Evolutionary conservation across 2,329 filamentous ascomycete species (phyloP).

Genomic region (Akanthomyces dipterigenus): DNA sequence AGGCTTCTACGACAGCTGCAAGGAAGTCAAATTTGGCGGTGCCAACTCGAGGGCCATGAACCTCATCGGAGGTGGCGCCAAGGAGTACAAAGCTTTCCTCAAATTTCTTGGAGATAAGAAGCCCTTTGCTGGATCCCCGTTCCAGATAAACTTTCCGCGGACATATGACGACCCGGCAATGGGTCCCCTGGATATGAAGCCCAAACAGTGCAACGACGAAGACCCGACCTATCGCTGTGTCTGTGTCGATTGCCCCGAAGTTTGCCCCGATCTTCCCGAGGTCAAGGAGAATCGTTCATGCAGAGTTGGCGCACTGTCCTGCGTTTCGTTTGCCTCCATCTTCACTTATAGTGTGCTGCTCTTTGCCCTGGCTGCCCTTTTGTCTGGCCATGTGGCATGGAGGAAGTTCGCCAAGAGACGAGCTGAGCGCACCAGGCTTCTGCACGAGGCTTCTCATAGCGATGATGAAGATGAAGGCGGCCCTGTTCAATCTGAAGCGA

Average conservation of each 20-base stretch:
- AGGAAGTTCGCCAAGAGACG: slow-evolving; percentile 66
- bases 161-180: slow-evolving; percentile 61
- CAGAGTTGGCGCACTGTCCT: slow-evolving; percentile 80
- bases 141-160: slow-evolving; percentile 90
- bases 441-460: slow-evolving; percentile 76
- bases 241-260: slow-evolving; percentile 83
- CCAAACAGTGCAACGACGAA: slow-evolving; percentile 84
- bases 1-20: slow-evolving; percentile 94
- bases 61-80: slow-evolving; percentile 90
- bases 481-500: slow-evolving; percentile 61
- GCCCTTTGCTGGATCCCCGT: slow-evolving; percentile 75
- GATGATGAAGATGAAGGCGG: slow-evolving; percentile 95
- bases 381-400: slow-evolving; percentile 71
- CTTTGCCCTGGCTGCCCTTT: slow-evolving; percentile 55
- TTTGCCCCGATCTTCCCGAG: slow-evolving; percentile 75
- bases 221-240: slow-evolving; percentile 83
- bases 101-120: slow-evolving; percentile 94
- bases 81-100: slow-evolving; percentile 78
- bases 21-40: slow-evolving; percentile 96
- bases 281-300: slow-evolving; percentile 67
- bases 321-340: slow-evolving; percentile 87
- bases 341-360: slow-evolving; percentile 75
- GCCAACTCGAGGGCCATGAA: slow-evolving; percentile 92
- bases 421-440: slow-evolving; percentile 74
- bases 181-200: slow-evolving; percentile 60